These are phyloP conservation scores for Leishmania amazonensis DNA, from an alignment of 208 protist genomes.

Conservation along the genomic window DNA sequence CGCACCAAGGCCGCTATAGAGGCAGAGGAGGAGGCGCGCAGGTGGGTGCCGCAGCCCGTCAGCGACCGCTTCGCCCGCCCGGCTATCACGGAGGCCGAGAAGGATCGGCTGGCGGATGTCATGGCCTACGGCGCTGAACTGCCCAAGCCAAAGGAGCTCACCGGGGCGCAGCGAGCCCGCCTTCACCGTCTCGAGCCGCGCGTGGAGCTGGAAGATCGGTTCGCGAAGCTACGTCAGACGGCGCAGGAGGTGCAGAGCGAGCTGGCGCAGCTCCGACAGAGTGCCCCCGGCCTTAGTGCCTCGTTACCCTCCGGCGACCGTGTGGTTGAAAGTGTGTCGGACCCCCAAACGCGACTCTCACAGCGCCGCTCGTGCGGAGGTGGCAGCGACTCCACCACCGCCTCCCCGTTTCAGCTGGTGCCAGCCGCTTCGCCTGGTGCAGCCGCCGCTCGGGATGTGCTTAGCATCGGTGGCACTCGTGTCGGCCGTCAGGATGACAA, in stretches of 20 bases:
- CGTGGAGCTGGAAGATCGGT: slow-evolving; percentile 63
- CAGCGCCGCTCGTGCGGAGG: neutral
- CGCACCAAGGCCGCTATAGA: slow-evolving; percentile 60
- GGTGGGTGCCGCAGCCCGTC: slow-evolving; percentile 20
- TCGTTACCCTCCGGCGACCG: neutral
- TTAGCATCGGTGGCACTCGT: slow-evolving; percentile 7
- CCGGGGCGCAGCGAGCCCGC: slow-evolving; percentile 61
- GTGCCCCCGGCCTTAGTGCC: neutral
- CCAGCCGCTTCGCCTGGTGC: neutral
- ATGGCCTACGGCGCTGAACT: slow-evolving; percentile 83
- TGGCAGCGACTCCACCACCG: neutral
- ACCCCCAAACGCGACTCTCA: slow-evolving; percentile 9
- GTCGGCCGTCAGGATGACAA: slow-evolving; percentile 11
- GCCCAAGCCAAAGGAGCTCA: slow-evolving; percentile 56
- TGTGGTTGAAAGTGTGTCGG: neutral
- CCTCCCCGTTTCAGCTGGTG: neutral
- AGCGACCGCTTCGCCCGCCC: slow-evolving; percentile 41
- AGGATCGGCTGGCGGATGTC: slow-evolving; percentile 80
- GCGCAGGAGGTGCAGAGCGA: slow-evolving; percentile 54
- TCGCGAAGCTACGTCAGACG: slow-evolving; percentile 48
- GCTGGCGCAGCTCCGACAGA: slow-evolving; percentile 42
- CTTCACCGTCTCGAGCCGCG: slow-evolving; percentile 55
- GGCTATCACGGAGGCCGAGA: slow-evolving; percentile 72
- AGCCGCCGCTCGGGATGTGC: neutral
- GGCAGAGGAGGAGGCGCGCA: slow-evolving; percentile 37